Percentiles rank a stretch among this genome's conserved stretches.
These are phyloP conservation scores for Solanum sitiens DNA, from an alignment of 257 asterid genomes.

Conservation along the genomic window DNA sequence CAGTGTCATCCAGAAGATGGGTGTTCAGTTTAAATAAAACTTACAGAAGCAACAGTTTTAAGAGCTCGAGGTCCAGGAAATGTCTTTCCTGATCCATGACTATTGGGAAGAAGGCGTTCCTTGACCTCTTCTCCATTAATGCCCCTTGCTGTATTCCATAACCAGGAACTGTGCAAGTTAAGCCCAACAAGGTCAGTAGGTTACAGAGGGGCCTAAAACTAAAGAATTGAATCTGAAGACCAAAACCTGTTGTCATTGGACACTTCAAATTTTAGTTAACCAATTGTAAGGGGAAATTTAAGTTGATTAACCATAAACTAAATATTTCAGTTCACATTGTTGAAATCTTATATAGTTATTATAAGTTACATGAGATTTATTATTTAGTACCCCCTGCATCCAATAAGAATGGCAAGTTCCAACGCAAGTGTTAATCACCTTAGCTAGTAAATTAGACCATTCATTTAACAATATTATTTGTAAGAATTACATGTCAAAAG, in stretches of 20 bases:
- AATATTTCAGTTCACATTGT: background rate
- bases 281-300: background rate
- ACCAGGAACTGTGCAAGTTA: conserved; percentile 60
- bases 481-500: background rate
- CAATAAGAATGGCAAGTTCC: background rate
- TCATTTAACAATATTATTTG: background rate
- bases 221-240: background rate
- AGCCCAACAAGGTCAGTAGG: background rate
- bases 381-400: background rate
- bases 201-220: background rate
- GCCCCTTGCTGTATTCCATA: conserved; percentile 90
- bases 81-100: conserved; percentile 96
- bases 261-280: background rate
- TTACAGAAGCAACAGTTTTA: conserved; percentile 50
- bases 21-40: background rate
- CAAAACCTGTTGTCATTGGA: background rate
- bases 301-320: background rate
- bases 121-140: conserved; percentile 85
- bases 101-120: conserved; percentile 90
- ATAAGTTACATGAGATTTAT: background rate
- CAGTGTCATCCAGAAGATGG: background rate
- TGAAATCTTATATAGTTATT: background rate
- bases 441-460: background rate
- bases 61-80: conserved; percentile 91
- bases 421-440: background rate